phyloP scores from a whole-genome alignment of 225 moss, liverwort and hornwort genomes.

The Pseudisothecium myosuroides region DNA sequence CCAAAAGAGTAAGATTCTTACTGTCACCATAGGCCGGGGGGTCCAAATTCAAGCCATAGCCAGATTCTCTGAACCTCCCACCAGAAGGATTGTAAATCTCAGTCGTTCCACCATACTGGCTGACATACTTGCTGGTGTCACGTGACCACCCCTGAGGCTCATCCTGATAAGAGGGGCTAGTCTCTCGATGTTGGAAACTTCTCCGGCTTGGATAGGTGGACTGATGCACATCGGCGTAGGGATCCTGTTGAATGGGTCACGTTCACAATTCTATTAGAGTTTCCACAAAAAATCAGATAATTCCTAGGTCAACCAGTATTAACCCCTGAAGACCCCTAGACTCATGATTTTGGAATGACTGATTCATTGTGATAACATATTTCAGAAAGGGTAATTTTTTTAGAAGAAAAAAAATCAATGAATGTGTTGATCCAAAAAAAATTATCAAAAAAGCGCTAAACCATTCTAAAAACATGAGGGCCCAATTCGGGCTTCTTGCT shows the following conservation, averaged over 20 bases:
- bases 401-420: background rate
- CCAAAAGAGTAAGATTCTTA: background rate
- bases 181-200: background rate
- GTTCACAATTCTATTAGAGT: background rate
- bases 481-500: no score
- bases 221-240: constrained; percentile 7
- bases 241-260: constrained; percentile 5
- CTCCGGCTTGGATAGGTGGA: background rate
- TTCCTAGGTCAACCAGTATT: background rate
- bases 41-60: constrained; percentile 1
- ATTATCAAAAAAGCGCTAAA: background rate
- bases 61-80: constrained; percentile 3
- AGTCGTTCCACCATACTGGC: constrained; percentile 27
- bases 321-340: background rate
- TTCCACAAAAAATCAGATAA: background rate
- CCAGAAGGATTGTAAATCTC: constrained; percentile 16
- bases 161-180: constrained; percentile 1
- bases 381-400: background rate
- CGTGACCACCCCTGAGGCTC: background rate
- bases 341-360: background rate
- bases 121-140: constrained; percentile 24
- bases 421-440: background rate
- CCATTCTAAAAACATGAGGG: no score
- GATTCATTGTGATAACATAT: background rate
- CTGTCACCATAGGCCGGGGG: constrained; percentile 5